Conservation (phyloP, 2,329 filamentous ascomycete species). For the Fusarium sp. region DNA sequence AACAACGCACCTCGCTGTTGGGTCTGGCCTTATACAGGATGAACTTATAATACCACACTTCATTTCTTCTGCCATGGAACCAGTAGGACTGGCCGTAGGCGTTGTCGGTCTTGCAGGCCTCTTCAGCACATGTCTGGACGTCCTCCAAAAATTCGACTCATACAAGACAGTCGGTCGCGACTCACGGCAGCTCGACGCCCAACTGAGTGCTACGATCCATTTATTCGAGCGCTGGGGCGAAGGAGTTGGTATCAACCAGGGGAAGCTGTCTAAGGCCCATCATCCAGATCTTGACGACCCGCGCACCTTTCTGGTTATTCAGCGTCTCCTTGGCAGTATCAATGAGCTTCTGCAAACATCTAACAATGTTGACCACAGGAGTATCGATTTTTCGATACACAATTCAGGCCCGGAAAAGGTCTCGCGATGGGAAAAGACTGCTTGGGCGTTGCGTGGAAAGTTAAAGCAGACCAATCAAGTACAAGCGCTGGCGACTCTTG, state of each 20-base stretch:
- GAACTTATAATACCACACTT: background rate
- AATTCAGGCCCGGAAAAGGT: too few species aligned
- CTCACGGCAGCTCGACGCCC: background rate
- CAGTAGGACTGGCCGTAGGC: background rate
- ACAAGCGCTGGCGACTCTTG: background rate
- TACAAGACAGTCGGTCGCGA: background rate
- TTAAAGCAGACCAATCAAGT: background rate
- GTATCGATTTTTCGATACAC: too few species aligned
- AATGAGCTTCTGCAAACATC: background rate
- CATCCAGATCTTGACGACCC: background rate
- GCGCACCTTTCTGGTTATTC: fast-evolving
- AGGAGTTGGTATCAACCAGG: background rate
- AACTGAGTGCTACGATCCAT: background rate
- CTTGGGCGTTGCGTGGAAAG: background rate
- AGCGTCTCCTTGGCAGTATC: background rate
- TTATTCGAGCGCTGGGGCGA: background rate
- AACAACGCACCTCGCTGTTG: background rate
- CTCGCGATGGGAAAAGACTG: background rate
- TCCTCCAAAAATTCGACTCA: background rate
- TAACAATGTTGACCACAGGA: too few species aligned
- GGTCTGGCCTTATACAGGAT: too few species aligned
- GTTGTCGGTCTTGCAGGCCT: background rate
- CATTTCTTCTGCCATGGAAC: background rate
- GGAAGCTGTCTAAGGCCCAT: background rate
- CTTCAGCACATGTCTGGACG: background rate